A percentile compares a stretch with the other conserved stretches of the same genome.
Conservation (phyloP, 2,329 filamentous ascomycete species). For the Huntiella savannae region DNA sequence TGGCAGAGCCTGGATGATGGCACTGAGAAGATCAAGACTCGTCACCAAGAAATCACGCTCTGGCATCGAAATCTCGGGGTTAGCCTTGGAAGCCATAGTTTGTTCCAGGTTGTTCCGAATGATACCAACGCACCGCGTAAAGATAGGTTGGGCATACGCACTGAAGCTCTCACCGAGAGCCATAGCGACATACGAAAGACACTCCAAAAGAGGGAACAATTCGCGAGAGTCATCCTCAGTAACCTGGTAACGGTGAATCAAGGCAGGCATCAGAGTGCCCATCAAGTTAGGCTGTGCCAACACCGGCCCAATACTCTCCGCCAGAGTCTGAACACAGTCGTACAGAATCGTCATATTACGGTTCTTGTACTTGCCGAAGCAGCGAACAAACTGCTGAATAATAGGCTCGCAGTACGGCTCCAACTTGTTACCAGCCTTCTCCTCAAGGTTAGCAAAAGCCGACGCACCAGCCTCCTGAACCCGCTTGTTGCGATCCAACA, state of each 20-base stretch:
- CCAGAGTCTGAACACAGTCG: slow-evolving; percentile 92
- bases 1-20: slow-evolving; percentile 78
- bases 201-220: slow-evolving; percentile 88
- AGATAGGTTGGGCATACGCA: slow-evolving; percentile 72
- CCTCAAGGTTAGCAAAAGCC: slow-evolving; percentile 87
- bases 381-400: slow-evolving; percentile 75
- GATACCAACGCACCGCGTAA: slow-evolving; percentile 71
- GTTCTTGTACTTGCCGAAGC: slow-evolving; percentile 92
- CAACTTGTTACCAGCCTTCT: slow-evolving; percentile 67
- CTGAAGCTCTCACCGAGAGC: slow-evolving; percentile 68
- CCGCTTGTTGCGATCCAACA: slow-evolving; percentile 95
- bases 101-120: slow-evolving; percentile 84
- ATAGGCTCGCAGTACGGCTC: slow-evolving; percentile 80
- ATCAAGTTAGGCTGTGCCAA: slow-evolving; percentile 69
- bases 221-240: slow-evolving; percentile 80
- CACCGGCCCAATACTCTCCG: slow-evolving; percentile 70
- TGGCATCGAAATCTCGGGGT: slow-evolving; percentile 52
- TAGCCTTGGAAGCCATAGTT: slow-evolving; percentile 47
- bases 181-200: slow-evolving; percentile 80
- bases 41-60: slow-evolving; percentile 97
- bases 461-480: slow-evolving; percentile 93
- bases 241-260: slow-evolving; percentile 74
- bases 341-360: slow-evolving; percentile 98
- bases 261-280: slow-evolving; percentile 73
- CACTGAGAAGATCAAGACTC: slow-evolving; percentile 78